Evolutionary conservation across 2,329 filamentous ascomycete genomes (phyloP), one percentile per base, ranked within the genome.

Genomic region (Lithohypha guttulata): DNA sequence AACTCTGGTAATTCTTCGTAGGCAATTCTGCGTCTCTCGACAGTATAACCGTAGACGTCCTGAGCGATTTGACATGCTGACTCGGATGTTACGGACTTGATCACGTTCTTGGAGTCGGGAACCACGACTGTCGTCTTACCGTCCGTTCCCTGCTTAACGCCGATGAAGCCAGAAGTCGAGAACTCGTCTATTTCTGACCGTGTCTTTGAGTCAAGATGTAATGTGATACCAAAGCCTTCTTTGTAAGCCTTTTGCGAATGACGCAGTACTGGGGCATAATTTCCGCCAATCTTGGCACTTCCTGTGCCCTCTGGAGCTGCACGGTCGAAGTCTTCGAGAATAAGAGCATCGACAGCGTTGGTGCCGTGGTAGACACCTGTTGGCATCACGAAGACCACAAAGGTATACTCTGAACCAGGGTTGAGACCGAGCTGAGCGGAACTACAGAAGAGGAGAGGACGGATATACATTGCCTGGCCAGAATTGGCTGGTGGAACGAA

Each of bases 151-250:
- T 71, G 70, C 49, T 73, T 69, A 4, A 84, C 81, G 3, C 86
- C 91, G 48, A 96, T 81, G 60, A 98, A 96, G 1, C 85, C 89
- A 47, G 81, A 87, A 0, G 91, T 96, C 50, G 82, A 91, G 58
- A 96, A 98, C 69, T 98, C 89, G 55, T 98, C 89, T 46, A 98
- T 75, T 59, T 93, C 85, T 43, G 76, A 80, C 51, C 87, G 75
- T 7, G 75, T 83, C 55, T 79, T 78, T 59, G 83, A 91, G 63
- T 96, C 91, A 39, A 96, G 67, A 59, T 96, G 89, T 54, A 96
- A 69, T 2, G 89, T 96, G 55, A 96, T 96, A n/a, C 84, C 87
- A 55, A 75, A 96, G 21, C 89, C 89, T 43, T 84, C 74, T 13
- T 69, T 65, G 42, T 80, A 69, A 1, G 91, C 89, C 55, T 74